Evolutionary conservation across 2,329 filamentous ascomycete genomes (phyloP).

Genomic region (Massarina eburnea): DNA sequence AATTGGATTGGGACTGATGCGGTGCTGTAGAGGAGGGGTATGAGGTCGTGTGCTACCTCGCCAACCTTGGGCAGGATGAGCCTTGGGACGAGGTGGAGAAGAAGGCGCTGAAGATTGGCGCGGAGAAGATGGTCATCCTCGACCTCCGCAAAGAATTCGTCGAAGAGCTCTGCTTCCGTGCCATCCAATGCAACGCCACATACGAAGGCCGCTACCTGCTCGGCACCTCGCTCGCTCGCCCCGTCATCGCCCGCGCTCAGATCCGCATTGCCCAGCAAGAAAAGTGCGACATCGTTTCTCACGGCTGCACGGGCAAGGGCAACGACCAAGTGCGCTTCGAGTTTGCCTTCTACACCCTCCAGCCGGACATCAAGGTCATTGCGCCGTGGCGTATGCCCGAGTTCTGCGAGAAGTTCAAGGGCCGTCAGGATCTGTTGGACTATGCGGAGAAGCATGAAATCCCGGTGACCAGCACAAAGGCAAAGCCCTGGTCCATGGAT

Average conservation of each 20-base stretch:
- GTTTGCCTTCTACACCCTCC: constrained; percentile 61
- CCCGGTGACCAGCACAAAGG: constrained; percentile 72
- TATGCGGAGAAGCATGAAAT: constrained; percentile 69
- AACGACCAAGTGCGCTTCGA: constrained; percentile 70
- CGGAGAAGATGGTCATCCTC: constrained; percentile 61
- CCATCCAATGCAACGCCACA: constrained; percentile 68
- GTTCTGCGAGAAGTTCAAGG: constrained; percentile 71
- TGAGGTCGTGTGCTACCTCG: constrained; percentile 64
- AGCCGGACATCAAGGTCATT: constrained; percentile 70
- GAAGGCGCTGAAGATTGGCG: constrained; percentile 72
- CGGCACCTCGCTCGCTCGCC: constrained; percentile 66
- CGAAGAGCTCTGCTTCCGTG: constrained; percentile 77
- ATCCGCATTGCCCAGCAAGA: constrained; percentile 66
- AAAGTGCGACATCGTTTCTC: constrained; percentile 56
- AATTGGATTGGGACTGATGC: background rate
- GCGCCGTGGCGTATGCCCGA: constrained; percentile 72
- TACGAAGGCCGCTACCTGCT: constrained; percentile 58
- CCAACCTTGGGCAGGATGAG: constrained; percentile 63
- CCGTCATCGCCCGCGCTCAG: constrained; percentile 69
- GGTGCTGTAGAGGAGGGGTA: constrained; percentile 55
- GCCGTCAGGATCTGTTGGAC: constrained; percentile 71
- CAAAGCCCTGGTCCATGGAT: constrained; percentile 69
- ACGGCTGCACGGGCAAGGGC: constrained; percentile 51
- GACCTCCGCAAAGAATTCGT: constrained; percentile 76
- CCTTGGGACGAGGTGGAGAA: constrained; percentile 58